Percentiles rank a stretch among this genome's conserved stretches.
Evolutionary conservation across 345 rosid species (phyloP).

Genomic region (Dipteronia sinensis): DNA sequence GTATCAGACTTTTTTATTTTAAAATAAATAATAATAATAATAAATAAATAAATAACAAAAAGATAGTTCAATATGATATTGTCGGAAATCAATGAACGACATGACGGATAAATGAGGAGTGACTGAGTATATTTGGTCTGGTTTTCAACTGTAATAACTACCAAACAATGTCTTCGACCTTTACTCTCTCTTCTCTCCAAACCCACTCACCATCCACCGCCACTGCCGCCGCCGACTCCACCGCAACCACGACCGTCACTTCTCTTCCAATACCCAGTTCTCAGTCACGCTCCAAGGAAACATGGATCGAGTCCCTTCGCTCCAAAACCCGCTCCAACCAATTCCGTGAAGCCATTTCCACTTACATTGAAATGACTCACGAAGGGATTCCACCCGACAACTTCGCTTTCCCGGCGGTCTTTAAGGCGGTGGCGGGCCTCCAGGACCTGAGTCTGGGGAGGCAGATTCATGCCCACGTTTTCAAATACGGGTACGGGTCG

Average conservation of each 20-base stretch:
- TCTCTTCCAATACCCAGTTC: slow-evolving; percentile 25
- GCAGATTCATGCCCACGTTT: slow-evolving; percentile 79
- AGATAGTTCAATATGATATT: no score
- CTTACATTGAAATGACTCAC: slow-evolving; percentile 61
- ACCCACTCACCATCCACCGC: slow-evolving; percentile 11
- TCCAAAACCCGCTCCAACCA: slow-evolving; percentile 54
- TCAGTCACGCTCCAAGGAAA: slow-evolving; percentile 37
- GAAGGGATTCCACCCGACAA: slow-evolving; percentile 60
- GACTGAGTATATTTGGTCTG: no score
- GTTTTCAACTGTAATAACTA: background rate
- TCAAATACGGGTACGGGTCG: slow-evolving; percentile 61
- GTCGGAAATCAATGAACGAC: no score
- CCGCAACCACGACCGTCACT: slow-evolving; percentile 17
- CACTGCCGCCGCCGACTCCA: slow-evolving; percentile 18
- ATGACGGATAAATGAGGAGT: no score
- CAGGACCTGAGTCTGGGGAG: slow-evolving; percentile 56
- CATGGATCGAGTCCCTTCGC: slow-evolving; percentile 73
- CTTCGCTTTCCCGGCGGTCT: slow-evolving; percentile 73
- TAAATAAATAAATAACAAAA: no score
- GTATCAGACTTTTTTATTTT: no score
- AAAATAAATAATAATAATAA: no score
- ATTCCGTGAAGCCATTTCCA: slow-evolving; percentile 61
- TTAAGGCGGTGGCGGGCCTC: slow-evolving; percentile 64
- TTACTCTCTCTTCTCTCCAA: slow-evolving; percentile 22
- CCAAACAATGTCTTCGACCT: slow-evolving; percentile 6